Evolutionary conservation across 805 yeast genomes (phyloP), one percentile per base, ranked within the genome.

Genomic region (Schwanniomyces vanrijiae): DNA sequence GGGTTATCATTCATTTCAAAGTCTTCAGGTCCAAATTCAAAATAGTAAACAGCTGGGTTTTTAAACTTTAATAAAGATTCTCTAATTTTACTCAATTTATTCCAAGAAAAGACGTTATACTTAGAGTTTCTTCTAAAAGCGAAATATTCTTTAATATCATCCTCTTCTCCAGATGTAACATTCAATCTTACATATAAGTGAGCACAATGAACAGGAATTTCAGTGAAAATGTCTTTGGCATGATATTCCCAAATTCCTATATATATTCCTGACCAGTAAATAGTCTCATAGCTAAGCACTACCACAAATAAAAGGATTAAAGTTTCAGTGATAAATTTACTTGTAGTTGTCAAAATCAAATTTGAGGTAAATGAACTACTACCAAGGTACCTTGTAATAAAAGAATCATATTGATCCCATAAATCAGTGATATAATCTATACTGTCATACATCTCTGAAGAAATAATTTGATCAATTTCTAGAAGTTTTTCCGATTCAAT

Each of bases 21-120:
- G 56, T 88, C 96, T 55, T 85, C 91, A 0, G 95, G 94, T 25
- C 88, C 81, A 64, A 88, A 88, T 60, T 88, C 95, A 54, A 86
- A 75, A 61, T 86, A 87, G 60, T 83, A 88, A 21, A 69, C 71
- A 26, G 86, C 59, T 45, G 46, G 64, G 26, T 53, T 43, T n/a
- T 55, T 47, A 43, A 56, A 44, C 9, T 52, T 49, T 47, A 66
- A 65, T 4, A 62, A 43, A 3, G 49, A 47, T 14, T 43, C 26
- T 13, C 59, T 55, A 18, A 52, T 18, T 16, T 56, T 45, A 19
- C 56, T 50, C 37, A 59, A 45, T 24, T 44, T 51, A 41, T 50
- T 58, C 63, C 61, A 62, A 42, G 50, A 54, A 46, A 55, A 50
- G 3, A 66, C 39, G 43, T 62, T 66, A 46, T 52, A 65, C 25